A percentile compares a stretch with the other conserved stretches of the same genome.
Evolutionary conservation across 768 basidiomycete species (phyloP).

Genomic region (Plicaturopsis crispa): DNA sequence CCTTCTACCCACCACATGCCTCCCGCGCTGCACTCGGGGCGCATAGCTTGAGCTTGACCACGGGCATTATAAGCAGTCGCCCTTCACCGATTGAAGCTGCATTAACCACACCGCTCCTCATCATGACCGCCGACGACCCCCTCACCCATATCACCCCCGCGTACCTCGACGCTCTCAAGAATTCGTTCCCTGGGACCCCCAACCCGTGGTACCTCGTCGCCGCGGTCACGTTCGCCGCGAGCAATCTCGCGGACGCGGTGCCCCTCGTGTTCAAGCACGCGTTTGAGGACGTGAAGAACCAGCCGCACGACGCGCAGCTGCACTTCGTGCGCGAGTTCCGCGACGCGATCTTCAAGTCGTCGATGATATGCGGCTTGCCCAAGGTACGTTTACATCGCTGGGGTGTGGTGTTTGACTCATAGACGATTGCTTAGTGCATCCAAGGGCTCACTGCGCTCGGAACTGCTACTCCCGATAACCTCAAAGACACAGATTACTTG

Average conservation of each 20-base stretch:
- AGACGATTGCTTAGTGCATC: conserved; percentile 36
- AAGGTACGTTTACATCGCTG: conserved; percentile 30
- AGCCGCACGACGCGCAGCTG: conserved; percentile 26
- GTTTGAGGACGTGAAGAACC: conserved; percentile 32
- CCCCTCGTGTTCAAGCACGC: conserved; percentile 46
- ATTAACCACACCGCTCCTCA: too few species aligned
- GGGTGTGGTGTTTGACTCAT: neutral
- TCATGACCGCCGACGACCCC: too few species aligned
- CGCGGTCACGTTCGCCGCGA: conserved; percentile 47
- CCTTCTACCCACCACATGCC: too few species aligned
- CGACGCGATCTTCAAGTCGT: conserved; percentile 57
- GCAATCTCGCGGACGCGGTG: conserved; percentile 52
- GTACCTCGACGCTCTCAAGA: too few species aligned
- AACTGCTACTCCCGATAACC: conserved; percentile 41
- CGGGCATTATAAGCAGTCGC: too few species aligned
- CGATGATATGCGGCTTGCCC: conserved; percentile 48
- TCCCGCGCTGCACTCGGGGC: too few species aligned
- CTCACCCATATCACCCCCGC: conserved; percentile 5
- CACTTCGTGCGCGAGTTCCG: conserved; percentile 46
- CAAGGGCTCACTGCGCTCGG: conserved; percentile 46
- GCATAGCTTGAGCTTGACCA: too few species aligned
- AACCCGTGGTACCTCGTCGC: conserved; percentile 59
- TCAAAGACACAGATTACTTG: conserved; percentile 37
- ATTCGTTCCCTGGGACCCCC: conserved; percentile 13
- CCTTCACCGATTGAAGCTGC: too few species aligned